Base-by-base conservation (phyloP, 164 flowering plant genomes). In the Vitis labrusca region DNA sequence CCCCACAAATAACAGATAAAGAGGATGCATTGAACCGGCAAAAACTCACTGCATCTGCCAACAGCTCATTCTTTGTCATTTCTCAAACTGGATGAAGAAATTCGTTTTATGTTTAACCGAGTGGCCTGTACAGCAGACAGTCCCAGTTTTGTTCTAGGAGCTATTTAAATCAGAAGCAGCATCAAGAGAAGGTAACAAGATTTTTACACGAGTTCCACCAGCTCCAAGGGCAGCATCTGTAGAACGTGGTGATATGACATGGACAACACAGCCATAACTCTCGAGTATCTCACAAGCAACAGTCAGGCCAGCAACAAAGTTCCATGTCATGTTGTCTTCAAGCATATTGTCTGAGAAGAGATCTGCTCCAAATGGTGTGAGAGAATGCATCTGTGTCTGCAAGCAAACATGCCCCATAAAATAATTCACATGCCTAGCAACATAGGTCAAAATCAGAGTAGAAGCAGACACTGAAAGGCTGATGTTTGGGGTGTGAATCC, bases 321-420 rank as follows among this genome's bases (percentile, higher is more conserved):
- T 94, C 98, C 98, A 94, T 19, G 97, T 86, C 96, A 91, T 89
- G 81, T 88, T 91, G 84, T 91, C 97, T 70, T 91, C 97, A 27
- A 90, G 73, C 90, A 75, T 85, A 59, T 88, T 83, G 37, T 86
- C 82, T 2, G 87, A 83, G 51, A 78, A 83, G 50, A 92, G 96
- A 63, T 88, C 93, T n/a, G 84, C 78, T 23, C 99, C 99, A 77
- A 89, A 91, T 64, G 99, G 97, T n/a, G 93, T 75, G 37, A 94
- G 88, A 0, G 94, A 86, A 82, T 85, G 97, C 97, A 85, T 89
- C 79, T 95, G 98, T 50, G 92, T 95, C 98, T 92, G 92, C 81
- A 80, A 60, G 66, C 27, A 74, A 71, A 73, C 47, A 23, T 69
- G 68, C 44, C 7, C 6, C 5, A 3, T 37, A 37, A 37, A 37